Conservation (phyloP, 2,329 filamentous ascomycete species). For the Colletotrichum somersetense region DNA sequence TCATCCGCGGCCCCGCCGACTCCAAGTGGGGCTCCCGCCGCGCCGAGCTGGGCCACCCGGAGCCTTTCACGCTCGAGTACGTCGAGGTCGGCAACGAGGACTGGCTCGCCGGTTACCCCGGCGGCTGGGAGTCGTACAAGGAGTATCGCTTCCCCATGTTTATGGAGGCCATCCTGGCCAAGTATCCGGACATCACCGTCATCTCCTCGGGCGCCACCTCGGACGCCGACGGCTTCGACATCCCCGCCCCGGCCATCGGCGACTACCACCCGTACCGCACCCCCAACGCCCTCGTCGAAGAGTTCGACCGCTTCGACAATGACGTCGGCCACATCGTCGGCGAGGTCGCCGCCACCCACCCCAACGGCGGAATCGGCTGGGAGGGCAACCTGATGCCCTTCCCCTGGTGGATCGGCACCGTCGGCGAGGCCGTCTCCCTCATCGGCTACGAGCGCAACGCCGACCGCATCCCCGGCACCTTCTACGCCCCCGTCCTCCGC, state of each 20-base stretch:
- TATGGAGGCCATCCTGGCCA: slow-evolving; percentile 67
- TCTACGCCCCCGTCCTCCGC: slow-evolving; percentile 64
- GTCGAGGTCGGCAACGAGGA: slow-evolving; percentile 80
- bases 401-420: slow-evolving; percentile 70
- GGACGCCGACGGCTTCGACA: slow-evolving; percentile 59
- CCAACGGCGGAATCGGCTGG: slow-evolving; percentile 65
- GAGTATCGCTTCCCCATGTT: slow-evolving; percentile 71
- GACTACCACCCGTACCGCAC: slow-evolving; percentile 66
- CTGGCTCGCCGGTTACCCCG: slow-evolving; percentile 65
- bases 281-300: slow-evolving; percentile 63
- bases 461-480: slow-evolving; percentile 67
- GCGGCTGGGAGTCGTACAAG: slow-evolving; percentile 61
- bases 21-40: slow-evolving; percentile 70
- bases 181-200: slow-evolving; percentile 69
- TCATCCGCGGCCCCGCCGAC: slow-evolving; percentile 65
- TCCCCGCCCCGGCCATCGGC: slow-evolving; percentile 57
- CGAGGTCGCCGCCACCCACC: slow-evolving; percentile 65
- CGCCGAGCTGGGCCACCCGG: slow-evolving; percentile 69
- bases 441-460: slow-evolving; percentile 75
- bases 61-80: slow-evolving; percentile 71
- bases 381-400: slow-evolving; percentile 59
- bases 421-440: slow-evolving; percentile 75
- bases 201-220: slow-evolving; percentile 62
- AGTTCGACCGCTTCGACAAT: slow-evolving; percentile 68
- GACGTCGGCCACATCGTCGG: slow-evolving; percentile 56